Percentiles rank a stretch among this genome's conserved stretches.
Conservation (phyloP, 2,329 filamentous ascomycete genomes). For the Neofusicoccum parvum region DNA sequence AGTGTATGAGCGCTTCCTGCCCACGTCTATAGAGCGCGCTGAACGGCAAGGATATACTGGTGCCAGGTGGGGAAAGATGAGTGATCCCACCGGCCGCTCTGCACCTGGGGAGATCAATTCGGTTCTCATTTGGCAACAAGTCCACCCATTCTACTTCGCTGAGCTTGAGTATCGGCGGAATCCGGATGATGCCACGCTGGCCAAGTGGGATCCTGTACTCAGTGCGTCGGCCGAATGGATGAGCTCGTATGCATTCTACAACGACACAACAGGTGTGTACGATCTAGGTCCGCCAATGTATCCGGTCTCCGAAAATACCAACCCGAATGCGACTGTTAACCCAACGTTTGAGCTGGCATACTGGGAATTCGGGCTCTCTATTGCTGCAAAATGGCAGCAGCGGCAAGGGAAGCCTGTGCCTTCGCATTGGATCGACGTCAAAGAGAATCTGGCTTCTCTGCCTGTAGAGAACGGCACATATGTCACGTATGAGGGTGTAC, state of each 20-base stretch:
- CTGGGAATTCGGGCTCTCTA: constrained; percentile 61
- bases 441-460: constrained; percentile 56
- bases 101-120: constrained; percentile 64
- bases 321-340: constrained; percentile 59
- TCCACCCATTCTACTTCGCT: constrained; percentile 63
- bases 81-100: constrained; percentile 56
- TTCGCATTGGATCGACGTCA: constrained; percentile 50
- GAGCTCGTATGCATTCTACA: constrained; percentile 60
- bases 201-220: constrained; percentile 57
- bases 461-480: constrained; percentile 56
- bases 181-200: constrained; percentile 47
- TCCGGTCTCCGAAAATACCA: constrained; percentile 60
- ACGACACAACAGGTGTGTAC: constrained; percentile 54
- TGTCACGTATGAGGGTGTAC: constrained; percentile 56
- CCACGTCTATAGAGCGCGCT: constrained; percentile 39
- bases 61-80: constrained; percentile 60
- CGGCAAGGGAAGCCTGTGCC: constrained; percentile 51
- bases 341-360: constrained; percentile 63
- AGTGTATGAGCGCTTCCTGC: constrained; percentile 53
- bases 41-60: constrained; percentile 42
- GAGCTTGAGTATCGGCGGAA: constrained; percentile 57
- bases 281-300: constrained; percentile 57
- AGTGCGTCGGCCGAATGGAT: constrained; percentile 60
- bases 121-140: constrained; percentile 65
- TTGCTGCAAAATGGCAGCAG: constrained; percentile 57